Evolutionary conservation across 768 basidiomycete genomes (phyloP).

Genomic region (Termitomyces bulborhizus): DNA sequence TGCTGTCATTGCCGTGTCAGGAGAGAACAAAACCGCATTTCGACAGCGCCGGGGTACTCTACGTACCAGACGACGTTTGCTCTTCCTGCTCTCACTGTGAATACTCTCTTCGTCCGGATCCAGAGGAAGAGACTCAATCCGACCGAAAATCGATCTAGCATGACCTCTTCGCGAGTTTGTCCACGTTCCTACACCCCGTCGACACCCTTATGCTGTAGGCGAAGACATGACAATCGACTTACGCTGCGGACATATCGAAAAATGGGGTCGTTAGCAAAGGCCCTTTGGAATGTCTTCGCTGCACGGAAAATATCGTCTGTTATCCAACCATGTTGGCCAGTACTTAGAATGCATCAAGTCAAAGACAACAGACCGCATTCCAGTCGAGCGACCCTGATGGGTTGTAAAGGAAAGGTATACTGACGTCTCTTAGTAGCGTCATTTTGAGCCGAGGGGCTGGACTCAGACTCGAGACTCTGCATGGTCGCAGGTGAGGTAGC

Average conservation of each 20-base stretch:
- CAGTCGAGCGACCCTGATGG: neutral
- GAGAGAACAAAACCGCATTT: neutral
- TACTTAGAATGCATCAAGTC: neutral
- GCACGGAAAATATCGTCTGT: constrained; percentile 11
- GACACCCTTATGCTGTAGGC: neutral
- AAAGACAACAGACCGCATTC: constrained; percentile 3
- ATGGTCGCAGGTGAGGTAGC: neutral
- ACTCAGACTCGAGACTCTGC: neutral
- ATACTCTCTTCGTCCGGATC: constrained; percentile 16
- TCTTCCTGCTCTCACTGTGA: constrained; percentile 19
- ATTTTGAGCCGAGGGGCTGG: neutral
- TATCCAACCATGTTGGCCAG: neutral
- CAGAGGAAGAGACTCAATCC: constrained; percentile 8
- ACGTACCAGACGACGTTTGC: constrained; percentile 20
- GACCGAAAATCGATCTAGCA: constrained; percentile 1
- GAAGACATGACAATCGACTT: neutral
- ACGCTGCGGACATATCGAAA: constrained; percentile 15
- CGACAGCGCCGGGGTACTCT: too few relatives aligned
- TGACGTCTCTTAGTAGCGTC: neutral
- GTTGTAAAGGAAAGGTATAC: neutral
- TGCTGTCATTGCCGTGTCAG: neutral
- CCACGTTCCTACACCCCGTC: constrained; percentile 1
- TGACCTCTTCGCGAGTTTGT: neutral
- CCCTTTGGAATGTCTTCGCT: constrained; percentile 13
- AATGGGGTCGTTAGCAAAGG: constrained; percentile 16